phyloP scores from a whole-genome alignment of 2,329 filamentous ascomycete species.

The Aphanocladium album region DNA sequence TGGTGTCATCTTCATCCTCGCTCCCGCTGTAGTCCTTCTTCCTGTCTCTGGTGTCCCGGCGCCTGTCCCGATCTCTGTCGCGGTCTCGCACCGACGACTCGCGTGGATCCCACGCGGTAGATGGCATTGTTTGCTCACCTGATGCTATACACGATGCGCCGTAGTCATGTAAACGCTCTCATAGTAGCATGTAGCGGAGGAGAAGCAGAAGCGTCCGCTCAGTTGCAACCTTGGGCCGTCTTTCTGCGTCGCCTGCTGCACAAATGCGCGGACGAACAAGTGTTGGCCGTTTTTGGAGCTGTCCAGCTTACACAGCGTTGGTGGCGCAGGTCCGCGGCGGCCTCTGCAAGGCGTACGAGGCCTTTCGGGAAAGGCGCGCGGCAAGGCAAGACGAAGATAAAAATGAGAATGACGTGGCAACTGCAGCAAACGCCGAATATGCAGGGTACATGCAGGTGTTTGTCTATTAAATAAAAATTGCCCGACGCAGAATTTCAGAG shows the following conservation, averaged over 20 bases:
- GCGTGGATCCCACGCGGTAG: conserved; percentile 1
- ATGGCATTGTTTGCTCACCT: conserved; percentile 6
- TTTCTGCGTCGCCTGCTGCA: background rate
- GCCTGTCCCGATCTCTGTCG: conserved; percentile 17
- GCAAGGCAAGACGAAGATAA: background rate
- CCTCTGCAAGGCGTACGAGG: conserved; percentile 1
- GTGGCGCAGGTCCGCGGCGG: conserved; percentile 7
- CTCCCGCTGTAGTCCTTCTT: conserved; percentile 10
- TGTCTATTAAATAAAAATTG: background rate
- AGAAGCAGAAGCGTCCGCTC: background rate
- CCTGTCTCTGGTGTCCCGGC: conserved; percentile 12
- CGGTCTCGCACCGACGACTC: conserved; percentile 15
- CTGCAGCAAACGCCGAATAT: background rate
- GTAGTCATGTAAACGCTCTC: background rate
- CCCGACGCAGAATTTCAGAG: background rate
- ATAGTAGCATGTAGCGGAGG: background rate
- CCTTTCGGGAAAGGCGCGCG: background rate
- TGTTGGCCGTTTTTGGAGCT: conserved; percentile 2
- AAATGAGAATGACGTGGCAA: background rate
- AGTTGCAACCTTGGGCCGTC: background rate
- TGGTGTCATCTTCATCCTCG: conserved; percentile 2
- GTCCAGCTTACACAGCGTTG: conserved; percentile 6
- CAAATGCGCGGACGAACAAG: background rate
- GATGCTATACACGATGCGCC: background rate
- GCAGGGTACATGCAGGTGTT: background rate